Conservation (phyloP, 116 monocot species). For the Zostera marina region DNA sequence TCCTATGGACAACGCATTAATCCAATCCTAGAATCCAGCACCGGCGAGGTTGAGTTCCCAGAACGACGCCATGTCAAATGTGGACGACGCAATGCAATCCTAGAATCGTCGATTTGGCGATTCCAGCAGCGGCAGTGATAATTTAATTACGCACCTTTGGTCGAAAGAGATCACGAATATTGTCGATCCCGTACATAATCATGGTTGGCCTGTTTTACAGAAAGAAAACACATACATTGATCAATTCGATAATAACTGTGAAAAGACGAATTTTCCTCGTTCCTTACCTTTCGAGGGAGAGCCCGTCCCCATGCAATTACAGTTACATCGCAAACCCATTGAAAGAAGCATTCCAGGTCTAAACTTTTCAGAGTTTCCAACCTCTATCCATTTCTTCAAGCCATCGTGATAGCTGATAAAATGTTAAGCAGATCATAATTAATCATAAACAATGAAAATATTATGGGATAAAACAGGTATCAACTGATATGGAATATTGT, state of each 20-base stretch:
- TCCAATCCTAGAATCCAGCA: too few species aligned
- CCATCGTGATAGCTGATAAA: constrained; percentile 79
- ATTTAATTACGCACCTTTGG: constrained; percentile 53
- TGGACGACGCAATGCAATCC: too few species aligned
- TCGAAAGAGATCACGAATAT: constrained; percentile 96
- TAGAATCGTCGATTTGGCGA: too few species aligned
- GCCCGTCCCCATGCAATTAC: constrained; percentile 99
- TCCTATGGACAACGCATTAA: too few species aligned
- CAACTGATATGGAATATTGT: constrained; percentile 3
- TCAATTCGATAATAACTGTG: neutral
- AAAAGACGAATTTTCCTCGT: too few species aligned
- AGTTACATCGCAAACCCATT: constrained; percentile 94
- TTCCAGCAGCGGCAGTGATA: too few species aligned
- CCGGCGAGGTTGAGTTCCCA: too few species aligned
- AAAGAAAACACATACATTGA: neutral
- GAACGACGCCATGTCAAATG: too few species aligned
- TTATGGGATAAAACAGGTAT: neutral
- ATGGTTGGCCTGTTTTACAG: constrained; percentile 72
- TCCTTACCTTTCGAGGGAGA: constrained; percentile 87
- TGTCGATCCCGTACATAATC: constrained; percentile 87
- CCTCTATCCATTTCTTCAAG: constrained; percentile 88
- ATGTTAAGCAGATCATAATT: neutral
- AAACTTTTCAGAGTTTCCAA: constrained; percentile 96
- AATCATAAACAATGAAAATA: constrained; percentile 1
- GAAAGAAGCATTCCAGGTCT: constrained; percentile 94